These are phyloP conservation scores for Dendrobium huoshanense DNA, from an alignment of 106 monocot genomes.

Conservation along the genomic window DNA sequence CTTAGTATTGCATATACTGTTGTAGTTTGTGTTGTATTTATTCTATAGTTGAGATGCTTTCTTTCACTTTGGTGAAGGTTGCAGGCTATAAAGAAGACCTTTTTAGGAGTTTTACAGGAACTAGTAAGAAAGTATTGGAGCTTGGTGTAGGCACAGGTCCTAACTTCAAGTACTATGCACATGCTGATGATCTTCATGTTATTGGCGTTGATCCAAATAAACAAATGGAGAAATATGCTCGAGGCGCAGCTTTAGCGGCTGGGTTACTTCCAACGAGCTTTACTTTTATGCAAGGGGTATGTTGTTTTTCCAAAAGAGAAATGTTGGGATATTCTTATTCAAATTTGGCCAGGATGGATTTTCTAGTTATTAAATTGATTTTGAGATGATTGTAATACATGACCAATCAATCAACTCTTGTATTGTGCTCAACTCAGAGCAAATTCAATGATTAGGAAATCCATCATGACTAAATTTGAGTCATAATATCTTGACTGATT, in stretches of 20 bases:
- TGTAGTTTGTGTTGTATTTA: neutral
- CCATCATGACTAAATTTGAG: too few species aligned
- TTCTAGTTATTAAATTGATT: too few species aligned
- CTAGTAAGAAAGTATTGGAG: constrained; percentile 59
- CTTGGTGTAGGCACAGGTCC: constrained; percentile 88
- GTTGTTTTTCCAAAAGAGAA: neutral
- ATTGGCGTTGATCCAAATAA: constrained; percentile 79
- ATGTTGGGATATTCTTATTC: neutral
- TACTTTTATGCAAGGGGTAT: constrained; percentile 69
- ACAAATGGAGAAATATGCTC: constrained; percentile 77
- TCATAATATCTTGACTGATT: too few species aligned
- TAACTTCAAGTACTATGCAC: constrained; percentile 80
- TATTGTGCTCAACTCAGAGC: too few species aligned
- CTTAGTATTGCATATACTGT: neutral
- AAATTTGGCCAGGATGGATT: too few species aligned
- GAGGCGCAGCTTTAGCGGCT: constrained; percentile 36
- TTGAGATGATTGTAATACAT: too few species aligned
- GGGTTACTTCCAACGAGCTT: constrained; percentile 48
- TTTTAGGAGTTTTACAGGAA: constrained; percentile 30
- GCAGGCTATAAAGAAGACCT: constrained; percentile 54
- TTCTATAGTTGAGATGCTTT: neutral
- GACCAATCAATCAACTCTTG: too few species aligned
- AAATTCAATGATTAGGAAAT: too few species aligned
- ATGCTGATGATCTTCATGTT: constrained; percentile 25
- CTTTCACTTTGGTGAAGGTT: constrained; percentile 42